These are phyloP conservation scores for Termitomyces sp. DNA, from an alignment of 768 basidiomycete species.

Conservation along the genomic window DNA sequence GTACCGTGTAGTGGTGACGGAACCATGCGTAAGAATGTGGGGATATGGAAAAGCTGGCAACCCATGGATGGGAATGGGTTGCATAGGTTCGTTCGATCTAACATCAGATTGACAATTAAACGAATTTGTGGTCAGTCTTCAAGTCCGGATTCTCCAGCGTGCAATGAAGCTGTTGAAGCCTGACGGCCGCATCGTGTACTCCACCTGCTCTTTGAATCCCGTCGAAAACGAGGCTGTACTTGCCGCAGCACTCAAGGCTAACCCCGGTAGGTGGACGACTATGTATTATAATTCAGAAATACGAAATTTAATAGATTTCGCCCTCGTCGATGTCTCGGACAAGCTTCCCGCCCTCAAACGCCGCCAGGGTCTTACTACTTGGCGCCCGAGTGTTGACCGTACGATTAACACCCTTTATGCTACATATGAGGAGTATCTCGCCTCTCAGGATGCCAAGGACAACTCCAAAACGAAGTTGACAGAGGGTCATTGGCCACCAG, in stretches of 20 bases:
- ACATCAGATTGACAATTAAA: neutral
- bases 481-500: constrained; percentile 77
- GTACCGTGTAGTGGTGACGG: constrained; percentile 99
- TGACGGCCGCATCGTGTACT: constrained; percentile 93
- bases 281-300: neutral
- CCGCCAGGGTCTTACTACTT: constrained; percentile 68
- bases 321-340: constrained; percentile 74
- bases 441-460: constrained; percentile 40
- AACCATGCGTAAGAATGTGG: constrained; percentile 89
- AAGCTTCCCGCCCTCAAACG: constrained; percentile 68
- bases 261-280: constrained; percentile 47
- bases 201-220: constrained; percentile 96
- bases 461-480: constrained; percentile 62
- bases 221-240: constrained; percentile 97
- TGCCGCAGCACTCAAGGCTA: constrained; percentile 69
- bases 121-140: constrained; percentile 50
- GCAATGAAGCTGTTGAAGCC: constrained; percentile 84
- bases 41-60: constrained; percentile 93
- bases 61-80: constrained; percentile 87
- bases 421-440: constrained; percentile 56
- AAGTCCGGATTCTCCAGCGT: constrained; percentile 86
- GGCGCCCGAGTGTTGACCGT: constrained; percentile 70
- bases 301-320: constrained; percentile 45
- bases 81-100: constrained; percentile 54
- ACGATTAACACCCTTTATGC: constrained; percentile 44